Conservation (phyloP, 768 basidiomycete genomes). For the Psilocybe tampanensis region DNA sequence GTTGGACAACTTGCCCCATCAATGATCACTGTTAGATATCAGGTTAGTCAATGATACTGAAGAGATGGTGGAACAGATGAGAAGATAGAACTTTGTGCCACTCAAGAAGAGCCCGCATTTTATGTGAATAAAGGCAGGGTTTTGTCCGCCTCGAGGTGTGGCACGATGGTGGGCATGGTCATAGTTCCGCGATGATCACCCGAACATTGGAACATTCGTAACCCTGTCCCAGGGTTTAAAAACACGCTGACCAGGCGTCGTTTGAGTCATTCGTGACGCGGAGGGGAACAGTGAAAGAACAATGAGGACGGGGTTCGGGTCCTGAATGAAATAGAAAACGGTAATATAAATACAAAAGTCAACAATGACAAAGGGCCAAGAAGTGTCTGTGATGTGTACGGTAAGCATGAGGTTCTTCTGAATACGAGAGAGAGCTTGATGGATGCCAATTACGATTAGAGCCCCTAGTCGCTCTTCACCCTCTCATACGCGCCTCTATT, state of each 20-base stretch:
- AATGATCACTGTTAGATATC: background rate
- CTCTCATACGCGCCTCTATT: slow-evolving; percentile 45
- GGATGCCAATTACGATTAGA: background rate
- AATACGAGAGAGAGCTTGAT: background rate
- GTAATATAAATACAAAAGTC: background rate
- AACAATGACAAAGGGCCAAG: background rate
- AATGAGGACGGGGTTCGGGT: background rate
- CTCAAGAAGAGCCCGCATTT: background rate
- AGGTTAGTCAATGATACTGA: background rate
- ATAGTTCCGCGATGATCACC: background rate
- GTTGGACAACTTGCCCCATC: background rate
- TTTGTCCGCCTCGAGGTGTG: background rate
- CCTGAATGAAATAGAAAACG: background rate
- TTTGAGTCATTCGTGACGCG: background rate
- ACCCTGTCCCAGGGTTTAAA: background rate
- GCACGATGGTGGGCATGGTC: background rate
- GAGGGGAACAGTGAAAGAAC: background rate
- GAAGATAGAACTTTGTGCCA: background rate
- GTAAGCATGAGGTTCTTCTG: background rate
- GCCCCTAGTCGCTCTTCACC: slow-evolving; percentile 51
- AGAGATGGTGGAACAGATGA: background rate
- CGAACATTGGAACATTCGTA: background rate
- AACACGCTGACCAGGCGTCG: background rate
- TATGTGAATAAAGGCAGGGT: background rate
- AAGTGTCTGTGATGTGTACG: background rate